These are phyloP conservation scores for Helotiales sp. DNA, from an alignment of 2,329 filamentous ascomycete genomes.

Conservation along the genomic window DNA sequence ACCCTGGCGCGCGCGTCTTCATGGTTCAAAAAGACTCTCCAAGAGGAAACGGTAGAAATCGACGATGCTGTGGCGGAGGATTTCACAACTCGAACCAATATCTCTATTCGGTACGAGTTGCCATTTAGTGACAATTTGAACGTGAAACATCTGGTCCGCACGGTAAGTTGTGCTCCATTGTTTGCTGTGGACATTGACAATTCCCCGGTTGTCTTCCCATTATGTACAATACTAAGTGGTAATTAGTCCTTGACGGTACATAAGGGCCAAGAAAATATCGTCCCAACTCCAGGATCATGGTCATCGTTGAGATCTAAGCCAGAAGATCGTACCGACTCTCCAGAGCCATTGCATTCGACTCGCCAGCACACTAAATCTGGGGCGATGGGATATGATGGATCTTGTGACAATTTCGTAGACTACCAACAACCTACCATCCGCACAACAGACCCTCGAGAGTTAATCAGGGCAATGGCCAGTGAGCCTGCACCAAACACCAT, in stretches of 20 bases:
- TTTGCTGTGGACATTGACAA: too few species aligned
- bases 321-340: too few species aligned
- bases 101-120: background rate
- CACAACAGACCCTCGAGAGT: background rate
- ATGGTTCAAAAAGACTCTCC: slow-evolving; percentile 12
- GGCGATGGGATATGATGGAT: background rate
- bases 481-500: background rate
- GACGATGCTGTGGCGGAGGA: background rate
- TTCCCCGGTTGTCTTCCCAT: too few species aligned
- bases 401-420: background rate
- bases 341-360: too few species aligned
- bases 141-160: background rate
- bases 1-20: slow-evolving; percentile 5
- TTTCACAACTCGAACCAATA: background rate
- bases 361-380: background rate
- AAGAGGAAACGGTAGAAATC: background rate
- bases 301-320: too few species aligned
- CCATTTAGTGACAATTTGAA: background rate
- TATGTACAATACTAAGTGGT: background rate
- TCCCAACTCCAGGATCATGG: background rate
- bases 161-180: background rate
- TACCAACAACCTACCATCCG: background rate
- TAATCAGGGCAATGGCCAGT: background rate
- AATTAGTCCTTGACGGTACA: background rate
- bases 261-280: background rate